Conservation (phyloP, 306 rosid genomes). For the Mucuna pruriens region DNA sequence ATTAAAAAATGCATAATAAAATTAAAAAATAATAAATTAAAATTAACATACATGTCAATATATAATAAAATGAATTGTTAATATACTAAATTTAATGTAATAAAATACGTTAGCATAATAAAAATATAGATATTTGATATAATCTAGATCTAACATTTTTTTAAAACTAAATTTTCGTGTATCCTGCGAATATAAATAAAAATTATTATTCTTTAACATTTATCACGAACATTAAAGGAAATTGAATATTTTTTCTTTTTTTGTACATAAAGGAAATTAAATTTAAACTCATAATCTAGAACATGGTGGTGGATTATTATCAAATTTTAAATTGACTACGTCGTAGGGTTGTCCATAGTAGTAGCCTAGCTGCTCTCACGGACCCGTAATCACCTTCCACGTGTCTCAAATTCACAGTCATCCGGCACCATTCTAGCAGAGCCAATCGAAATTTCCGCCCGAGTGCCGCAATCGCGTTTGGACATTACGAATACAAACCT, state of each 20-base stretch:
- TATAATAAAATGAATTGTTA: too few relatives aligned
- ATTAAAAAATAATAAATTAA: too few relatives aligned
- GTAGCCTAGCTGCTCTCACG: background rate
- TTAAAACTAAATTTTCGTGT: too few relatives aligned
- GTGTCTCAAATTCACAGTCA: background rate
- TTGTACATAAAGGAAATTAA: background rate
- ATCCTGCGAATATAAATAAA: too few relatives aligned
- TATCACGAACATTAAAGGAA: background rate
- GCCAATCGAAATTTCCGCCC: slow-evolving; percentile 21
- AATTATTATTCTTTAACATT: background rate
- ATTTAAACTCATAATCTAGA: too few relatives aligned
- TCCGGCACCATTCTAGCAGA: slow-evolving; percentile 35
- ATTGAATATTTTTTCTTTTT: too few relatives aligned
- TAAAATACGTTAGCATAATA: too few relatives aligned
- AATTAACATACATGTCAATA: too few relatives aligned
- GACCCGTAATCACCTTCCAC: slow-evolving; percentile 19
- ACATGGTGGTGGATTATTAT: background rate
- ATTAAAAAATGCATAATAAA: too few relatives aligned
- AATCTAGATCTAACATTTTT: too few relatives aligned
- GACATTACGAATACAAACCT: background rate
- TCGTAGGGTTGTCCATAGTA: slow-evolving; percentile 23
- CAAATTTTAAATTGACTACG: slow-evolving; percentile 29
- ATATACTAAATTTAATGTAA: too few relatives aligned
- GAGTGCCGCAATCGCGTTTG: background rate
- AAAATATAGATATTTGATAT: too few relatives aligned